phyloP scores from a whole-genome alignment of 352 stramenopile species.

The Peronosclerospora sorghi region DNA sequence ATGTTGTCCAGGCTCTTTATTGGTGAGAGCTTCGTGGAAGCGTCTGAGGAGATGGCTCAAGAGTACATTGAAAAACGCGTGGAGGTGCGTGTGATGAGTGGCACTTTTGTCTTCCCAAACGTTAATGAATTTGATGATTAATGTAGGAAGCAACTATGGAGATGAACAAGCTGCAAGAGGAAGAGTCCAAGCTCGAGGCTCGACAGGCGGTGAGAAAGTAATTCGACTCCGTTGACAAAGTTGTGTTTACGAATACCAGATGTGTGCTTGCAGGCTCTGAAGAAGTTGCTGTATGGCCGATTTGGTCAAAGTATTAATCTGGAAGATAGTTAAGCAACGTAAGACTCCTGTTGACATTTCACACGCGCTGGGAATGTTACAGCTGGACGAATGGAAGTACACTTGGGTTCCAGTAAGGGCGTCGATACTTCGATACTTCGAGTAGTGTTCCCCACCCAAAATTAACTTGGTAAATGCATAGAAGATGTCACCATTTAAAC shows the following conservation, averaged over 20 bases:
- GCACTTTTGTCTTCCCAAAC: not conserved
- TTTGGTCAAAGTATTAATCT: slow-evolving; percentile 97
- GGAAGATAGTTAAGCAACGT: slow-evolving; percentile 75
- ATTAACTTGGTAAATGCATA: too few species aligned
- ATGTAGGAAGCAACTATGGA: slow-evolving; percentile 55
- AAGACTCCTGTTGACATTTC: not conserved
- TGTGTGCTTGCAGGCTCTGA: slow-evolving; percentile 45
- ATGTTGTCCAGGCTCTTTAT: slow-evolving; percentile 69
- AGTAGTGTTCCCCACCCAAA: too few species aligned
- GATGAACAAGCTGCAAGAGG: slow-evolving; percentile 71
- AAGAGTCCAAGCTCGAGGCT: slow-evolving; percentile 83
- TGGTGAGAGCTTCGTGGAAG: slow-evolving; percentile 93
- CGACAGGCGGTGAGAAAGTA: slow-evolving; percentile 69
- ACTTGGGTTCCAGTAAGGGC: too few species aligned
- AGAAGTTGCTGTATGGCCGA: slow-evolving; percentile 91
- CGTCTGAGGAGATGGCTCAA: slow-evolving; percentile 88
- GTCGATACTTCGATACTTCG: too few species aligned
- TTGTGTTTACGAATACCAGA: not conserved
- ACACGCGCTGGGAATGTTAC: not conserved
- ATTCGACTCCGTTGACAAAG: not conserved
- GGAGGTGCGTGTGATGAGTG: slow-evolving; percentile 28
- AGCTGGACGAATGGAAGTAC: too few species aligned
- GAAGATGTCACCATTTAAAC: too few species aligned
- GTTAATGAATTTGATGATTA: not conserved
- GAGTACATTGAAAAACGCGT: slow-evolving; percentile 89